Percentiles rank a stretch among this genome's conserved stretches.
These are phyloP conservation scores for Davidsoniella virescens DNA, from an alignment of 2,329 filamentous ascomycete species.

Conservation along the genomic window DNA sequence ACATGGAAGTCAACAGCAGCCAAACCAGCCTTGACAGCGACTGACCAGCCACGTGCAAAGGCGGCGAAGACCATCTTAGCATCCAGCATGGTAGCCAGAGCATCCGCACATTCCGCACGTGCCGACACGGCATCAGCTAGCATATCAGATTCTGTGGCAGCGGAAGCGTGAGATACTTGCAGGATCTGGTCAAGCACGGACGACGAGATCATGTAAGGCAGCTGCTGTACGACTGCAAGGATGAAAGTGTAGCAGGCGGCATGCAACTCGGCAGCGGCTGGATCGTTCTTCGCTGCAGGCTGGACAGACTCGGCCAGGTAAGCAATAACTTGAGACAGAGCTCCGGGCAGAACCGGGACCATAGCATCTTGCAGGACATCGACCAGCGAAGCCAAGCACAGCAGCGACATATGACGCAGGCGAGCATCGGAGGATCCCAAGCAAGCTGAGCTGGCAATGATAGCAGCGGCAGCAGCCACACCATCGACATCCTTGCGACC, in stretches of 20 bases:
- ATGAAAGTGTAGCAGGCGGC: constrained; percentile 72
- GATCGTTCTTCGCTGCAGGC: constrained; percentile 25
- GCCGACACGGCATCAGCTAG: constrained; percentile 46
- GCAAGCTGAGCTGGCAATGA: constrained; percentile 60
- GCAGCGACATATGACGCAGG: constrained; percentile 66
- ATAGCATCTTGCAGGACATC: constrained; percentile 78
- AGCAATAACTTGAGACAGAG: constrained; percentile 53
- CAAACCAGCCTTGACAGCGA: constrained; percentile 45
- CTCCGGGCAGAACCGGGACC: constrained; percentile 63
- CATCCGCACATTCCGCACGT: constrained; percentile 51
- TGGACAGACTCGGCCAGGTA: constrained; percentile 51
- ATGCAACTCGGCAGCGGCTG: constrained; percentile 48
- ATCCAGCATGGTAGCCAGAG: constrained; percentile 63
- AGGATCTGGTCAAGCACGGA: constrained; percentile 59
- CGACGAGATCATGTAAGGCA: constrained; percentile 79
- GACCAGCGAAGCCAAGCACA: constrained; percentile 77
- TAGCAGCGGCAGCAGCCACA: constrained; percentile 57
- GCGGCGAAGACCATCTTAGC: constrained; percentile 60
- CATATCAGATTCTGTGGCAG: constrained; percentile 36
- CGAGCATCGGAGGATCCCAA: constrained; percentile 57
- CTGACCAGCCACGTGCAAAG: constrained; percentile 54
- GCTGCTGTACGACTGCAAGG: constrained; percentile 59
- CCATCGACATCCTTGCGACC: constrained; percentile 76
- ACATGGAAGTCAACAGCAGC: constrained; percentile 52
- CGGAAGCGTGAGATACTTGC: constrained; percentile 54